Evolutionary conservation across 1,139 yeast species (phyloP), one percentile per base, ranked within the genome.

Genomic region (Geotrichum restrictum): DNA sequence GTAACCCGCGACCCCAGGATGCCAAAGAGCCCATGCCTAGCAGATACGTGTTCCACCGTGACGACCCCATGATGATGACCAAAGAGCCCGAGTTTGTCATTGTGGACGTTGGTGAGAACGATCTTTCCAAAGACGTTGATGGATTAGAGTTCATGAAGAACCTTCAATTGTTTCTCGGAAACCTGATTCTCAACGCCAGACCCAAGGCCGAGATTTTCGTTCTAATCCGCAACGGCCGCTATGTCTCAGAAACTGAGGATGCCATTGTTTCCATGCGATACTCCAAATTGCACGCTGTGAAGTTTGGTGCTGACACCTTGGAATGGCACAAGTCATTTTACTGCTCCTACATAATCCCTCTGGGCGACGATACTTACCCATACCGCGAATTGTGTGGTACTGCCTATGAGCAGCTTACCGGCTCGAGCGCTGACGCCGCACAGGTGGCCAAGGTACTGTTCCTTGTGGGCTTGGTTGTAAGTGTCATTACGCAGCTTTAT

Each of bases 61-160:
- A 48, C 22, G 52, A 54, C n/a, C 51, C 50, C 4, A 29, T 54
- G 29, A 39, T 49, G 39, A 29, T 34, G 38, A 43, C 40, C 44
- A 38, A 41, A 24, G 52, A 48, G 29, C 57, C 57, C n/a, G 49
- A 51, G 16, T 54, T 46, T 38, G 51, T 54, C 16, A 27, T 54
- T 40, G 51, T 54, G 8, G 57, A 54, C 40, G 57, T 54, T 18
- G 57, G 57, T n/a, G 52, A 48, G 33, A 54, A 54, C 37, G 57
- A 54, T 34, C 32, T 46, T 14, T 40, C 43, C 3, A 33, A 49
- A 8, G 49, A 43, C 8, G 51, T 51, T 19, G 33, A 42, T 18
- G 51, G 52, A 16, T 27, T 36, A 22, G 51, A 51, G n/a, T 54
- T 54, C 27, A 48, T 48, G 53, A 24, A 31, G 19, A 16, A 31